Conservation (phyloP, 306 rosid species). For the Cucumis cinereus region DNA sequence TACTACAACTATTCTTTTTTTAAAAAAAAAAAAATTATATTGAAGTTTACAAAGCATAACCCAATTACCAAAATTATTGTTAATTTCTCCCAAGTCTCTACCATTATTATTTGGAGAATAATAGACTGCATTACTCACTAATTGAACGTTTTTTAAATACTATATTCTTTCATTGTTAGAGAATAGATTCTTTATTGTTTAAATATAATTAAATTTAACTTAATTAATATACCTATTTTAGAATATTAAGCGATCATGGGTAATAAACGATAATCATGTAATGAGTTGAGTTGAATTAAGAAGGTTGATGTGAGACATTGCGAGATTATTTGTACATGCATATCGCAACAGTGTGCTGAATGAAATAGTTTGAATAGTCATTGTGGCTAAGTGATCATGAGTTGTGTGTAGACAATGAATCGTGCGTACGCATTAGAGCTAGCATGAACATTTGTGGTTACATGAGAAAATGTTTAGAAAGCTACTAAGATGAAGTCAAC, state of each 20-base stretch:
- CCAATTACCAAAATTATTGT: not conserved
- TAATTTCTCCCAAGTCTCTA: not conserved
- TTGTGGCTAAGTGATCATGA: too few species aligned
- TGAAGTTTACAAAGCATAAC: not conserved
- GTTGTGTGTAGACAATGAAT: too few species aligned
- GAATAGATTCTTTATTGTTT: not conserved
- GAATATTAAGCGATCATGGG: too few species aligned
- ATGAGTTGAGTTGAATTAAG: too few species aligned
- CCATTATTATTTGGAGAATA: not conserved
- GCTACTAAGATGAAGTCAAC: too few species aligned
- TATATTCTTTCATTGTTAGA: not conserved
- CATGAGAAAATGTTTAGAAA: too few species aligned
- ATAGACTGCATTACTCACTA: not conserved
- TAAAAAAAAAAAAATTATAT: not conserved
- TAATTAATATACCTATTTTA: not conserved
- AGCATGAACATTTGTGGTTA: too few species aligned
- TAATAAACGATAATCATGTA: not conserved
- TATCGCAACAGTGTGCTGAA: too few species aligned
- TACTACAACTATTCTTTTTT: not conserved
- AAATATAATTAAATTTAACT: not conserved
- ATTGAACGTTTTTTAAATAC: not conserved
- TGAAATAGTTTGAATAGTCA: too few species aligned
- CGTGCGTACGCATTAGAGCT: too few species aligned
- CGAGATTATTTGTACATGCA: too few species aligned
- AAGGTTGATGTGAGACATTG: not conserved